Conservation (phyloP, 352 stramenopile species). For the Aphanomyces cochlioides region DNA sequence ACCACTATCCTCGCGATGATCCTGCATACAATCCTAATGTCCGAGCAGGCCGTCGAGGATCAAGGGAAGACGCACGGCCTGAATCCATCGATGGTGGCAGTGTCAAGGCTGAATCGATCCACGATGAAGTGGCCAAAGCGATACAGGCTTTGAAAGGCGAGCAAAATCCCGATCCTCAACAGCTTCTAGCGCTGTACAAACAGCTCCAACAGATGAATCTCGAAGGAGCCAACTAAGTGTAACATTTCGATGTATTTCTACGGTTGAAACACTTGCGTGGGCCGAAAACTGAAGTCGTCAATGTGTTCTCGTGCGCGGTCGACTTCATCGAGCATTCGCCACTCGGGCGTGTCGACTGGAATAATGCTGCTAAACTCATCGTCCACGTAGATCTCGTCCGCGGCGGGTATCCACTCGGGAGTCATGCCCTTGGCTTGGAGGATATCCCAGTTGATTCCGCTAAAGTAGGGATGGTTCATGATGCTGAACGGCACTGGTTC, state of each 20-base stretch:
- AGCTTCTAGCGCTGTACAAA: slow-evolving; percentile 19
- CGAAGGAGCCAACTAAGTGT: background rate
- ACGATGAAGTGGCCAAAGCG: background rate
- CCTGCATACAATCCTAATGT: too few species aligned
- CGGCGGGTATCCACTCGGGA: slow-evolving; percentile 75
- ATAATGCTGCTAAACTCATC: slow-evolving; percentile 86
- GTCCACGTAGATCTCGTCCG: slow-evolving; percentile 84
- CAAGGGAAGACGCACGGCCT: background rate
- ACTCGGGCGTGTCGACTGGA: slow-evolving; percentile 82
- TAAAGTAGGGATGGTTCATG: slow-evolving; percentile 87
- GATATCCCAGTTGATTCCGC: slow-evolving; percentile 81
- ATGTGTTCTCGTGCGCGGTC: slow-evolving; percentile 81
- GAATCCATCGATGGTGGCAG: slow-evolving; percentile 2
- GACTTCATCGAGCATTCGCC: slow-evolving; percentile 85
- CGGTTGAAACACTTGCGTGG: slow-evolving; percentile 44
- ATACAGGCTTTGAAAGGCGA: background rate
- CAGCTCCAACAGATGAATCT: slow-evolving; percentile 22
- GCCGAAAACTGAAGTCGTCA: slow-evolving; percentile 79
- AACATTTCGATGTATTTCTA: too few species aligned
- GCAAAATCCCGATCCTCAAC: background rate
- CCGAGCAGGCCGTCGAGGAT: too few species aligned
- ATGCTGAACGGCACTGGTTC: slow-evolving; percentile 81
- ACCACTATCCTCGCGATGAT: slow-evolving; percentile 3
- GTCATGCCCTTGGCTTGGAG: slow-evolving; percentile 73
- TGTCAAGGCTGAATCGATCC: background rate